Conservation (phyloP, 2,329 filamentous ascomycete genomes). For the Corynespora cassiicola region DNA sequence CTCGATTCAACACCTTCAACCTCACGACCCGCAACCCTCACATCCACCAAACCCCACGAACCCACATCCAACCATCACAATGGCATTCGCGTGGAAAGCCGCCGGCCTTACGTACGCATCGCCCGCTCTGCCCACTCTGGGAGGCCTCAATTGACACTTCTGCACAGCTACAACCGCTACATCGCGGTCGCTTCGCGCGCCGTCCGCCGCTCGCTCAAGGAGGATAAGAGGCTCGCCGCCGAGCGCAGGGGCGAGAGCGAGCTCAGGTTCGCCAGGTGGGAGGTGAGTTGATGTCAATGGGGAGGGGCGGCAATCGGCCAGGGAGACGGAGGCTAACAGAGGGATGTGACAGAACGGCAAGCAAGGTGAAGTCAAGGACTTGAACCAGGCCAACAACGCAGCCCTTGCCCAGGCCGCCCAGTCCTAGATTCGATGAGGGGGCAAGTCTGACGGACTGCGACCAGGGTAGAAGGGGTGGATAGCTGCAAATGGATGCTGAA, state of each 20-base stretch:
- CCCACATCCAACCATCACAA: constrained; percentile 63
- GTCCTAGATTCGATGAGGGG: too few relatives aligned
- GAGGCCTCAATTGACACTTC: constrained; percentile 32
- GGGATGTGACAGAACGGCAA: constrained; percentile 92
- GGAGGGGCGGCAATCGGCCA: constrained; percentile 2
- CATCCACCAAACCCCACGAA: constrained; percentile 29
- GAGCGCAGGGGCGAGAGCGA: constrained; percentile 92
- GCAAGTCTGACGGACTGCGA: too few relatives aligned
- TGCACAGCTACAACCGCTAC: constrained; percentile 97
- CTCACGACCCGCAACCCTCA: constrained; percentile 27
- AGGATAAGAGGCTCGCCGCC: constrained; percentile 84
- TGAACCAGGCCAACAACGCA: constrained; percentile 64
- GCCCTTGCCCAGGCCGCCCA: constrained; percentile 52
- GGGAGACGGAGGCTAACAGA: constrained; percentile 33
- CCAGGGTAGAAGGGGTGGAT: too few relatives aligned
- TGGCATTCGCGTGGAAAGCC: constrained; percentile 98
- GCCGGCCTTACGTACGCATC: constrained; percentile 88
- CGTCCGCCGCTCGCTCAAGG: constrained; percentile 96
- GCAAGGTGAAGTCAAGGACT: constrained; percentile 82
- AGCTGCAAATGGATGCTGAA: constrained; percentile 25
- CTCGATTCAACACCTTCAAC: constrained; percentile 32
- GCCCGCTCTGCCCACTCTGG: constrained; percentile 14
- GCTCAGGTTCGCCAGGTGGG: constrained; percentile 91
- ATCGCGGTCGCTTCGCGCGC: constrained; percentile 92
- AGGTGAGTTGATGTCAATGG: constrained; percentile 68